Conservation (phyloP, 306 rosid genomes). For the Prunus mume region DNA sequence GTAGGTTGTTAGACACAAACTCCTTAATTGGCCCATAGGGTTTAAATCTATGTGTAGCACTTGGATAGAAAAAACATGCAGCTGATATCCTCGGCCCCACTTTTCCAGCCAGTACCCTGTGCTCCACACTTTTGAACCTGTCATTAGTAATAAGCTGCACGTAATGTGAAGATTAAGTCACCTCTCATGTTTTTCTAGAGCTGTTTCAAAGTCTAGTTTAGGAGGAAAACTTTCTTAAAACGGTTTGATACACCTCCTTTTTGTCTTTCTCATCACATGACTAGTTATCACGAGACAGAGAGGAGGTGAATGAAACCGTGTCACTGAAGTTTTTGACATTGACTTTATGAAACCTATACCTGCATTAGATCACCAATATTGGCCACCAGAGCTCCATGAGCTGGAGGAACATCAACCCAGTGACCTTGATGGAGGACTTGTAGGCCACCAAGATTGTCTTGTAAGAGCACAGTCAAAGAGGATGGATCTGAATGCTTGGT, state of each 20-base stretch:
- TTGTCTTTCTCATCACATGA: no score
- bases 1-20: slow-evolving; percentile 45
- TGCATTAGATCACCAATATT: slow-evolving; percentile 81
- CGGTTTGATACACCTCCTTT: neutral
- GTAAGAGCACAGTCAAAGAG: slow-evolving; percentile 60
- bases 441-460: slow-evolving; percentile 73
- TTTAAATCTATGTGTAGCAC: slow-evolving; percentile 25
- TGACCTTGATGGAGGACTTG: slow-evolving; percentile 65
- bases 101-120: slow-evolving; percentile 55
- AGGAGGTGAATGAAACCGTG: neutral
- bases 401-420: slow-evolving; percentile 62
- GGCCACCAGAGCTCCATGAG: slow-evolving; percentile 55
- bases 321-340: neutral
- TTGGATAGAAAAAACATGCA: slow-evolving; percentile 76
- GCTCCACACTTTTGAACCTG: slow-evolving; percentile 74
- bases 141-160: slow-evolving; percentile 73
- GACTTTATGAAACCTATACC: slow-evolving; percentile 27
- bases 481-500: slow-evolving; percentile 83
- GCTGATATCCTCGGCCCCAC: slow-evolving; percentile 62
- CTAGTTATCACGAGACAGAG: neutral
- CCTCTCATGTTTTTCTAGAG: neutral
- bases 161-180: neutral
- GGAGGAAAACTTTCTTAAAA: no score
- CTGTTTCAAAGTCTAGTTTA: no score
- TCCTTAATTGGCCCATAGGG: slow-evolving; percentile 60